Base-by-base conservation (phyloP, 1,139 yeast genomes). In the Chernovozyma aurita region DNA sequence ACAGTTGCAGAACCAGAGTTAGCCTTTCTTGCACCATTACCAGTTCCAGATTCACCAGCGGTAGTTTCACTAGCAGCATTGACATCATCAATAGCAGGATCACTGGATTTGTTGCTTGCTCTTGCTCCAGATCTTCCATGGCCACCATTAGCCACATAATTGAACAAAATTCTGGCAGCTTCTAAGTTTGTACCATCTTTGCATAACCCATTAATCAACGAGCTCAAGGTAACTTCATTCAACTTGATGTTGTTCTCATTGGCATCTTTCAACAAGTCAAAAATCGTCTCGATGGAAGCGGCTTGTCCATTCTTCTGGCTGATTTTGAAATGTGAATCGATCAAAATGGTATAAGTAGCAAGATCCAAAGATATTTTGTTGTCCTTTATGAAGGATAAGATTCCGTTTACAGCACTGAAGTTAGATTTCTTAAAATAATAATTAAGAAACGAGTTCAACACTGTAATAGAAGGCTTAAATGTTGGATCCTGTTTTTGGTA, bases 291-390 rank as follows among this genome's bases (percentile, higher is more conserved):
- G 8, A 63, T 59, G 27, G 67, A 56, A 3, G 81, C 74, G n/a
- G 59, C 54, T 37, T 64, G 53, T 11, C 80, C 78, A 37, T 59
- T 66, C 8, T 63, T 59, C 30, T 63, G 61, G 33, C 71, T 63
- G 27, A 63, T 47, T 52, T 76, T 78, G 59, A 81, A 69, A 46
- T 73, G 66, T 36, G 71, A 58, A 50, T 81, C 80, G 37, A 82
- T 68, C 24, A 82, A 59, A 28, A 73, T 73, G n/a, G 90, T 74
- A 54, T 78, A 77, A 1, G 92, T 81, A 13, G 78, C 79, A 34
- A 78, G 68, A 51, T 80, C 86, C 21, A 83, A 85, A 25, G 65
- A 53, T 26, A 81, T 59, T n/a, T 65, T 59, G 26, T 63, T 39
- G 24, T 48, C 45, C 38, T 54, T 52, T 73, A 69, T 69, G 49